A percentile compares a stretch with the other conserved stretches of the same genome.
phyloP scores from a whole-genome alignment of 1,284 basidiomycete species.

The Trichosporon inkin region DNA sequence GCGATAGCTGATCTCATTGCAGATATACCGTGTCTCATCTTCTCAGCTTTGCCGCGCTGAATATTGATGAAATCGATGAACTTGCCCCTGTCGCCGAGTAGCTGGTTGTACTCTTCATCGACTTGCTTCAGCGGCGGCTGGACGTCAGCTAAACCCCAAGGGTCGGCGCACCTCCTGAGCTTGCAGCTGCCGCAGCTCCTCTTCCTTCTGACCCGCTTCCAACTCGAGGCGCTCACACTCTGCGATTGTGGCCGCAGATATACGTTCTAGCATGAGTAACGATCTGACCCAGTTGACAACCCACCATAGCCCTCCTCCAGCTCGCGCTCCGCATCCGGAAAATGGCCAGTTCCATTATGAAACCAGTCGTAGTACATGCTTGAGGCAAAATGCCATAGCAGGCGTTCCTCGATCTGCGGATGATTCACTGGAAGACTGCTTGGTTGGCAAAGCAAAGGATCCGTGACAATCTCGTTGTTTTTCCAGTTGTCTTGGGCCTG shows the following conservation, averaged over 20 bases:
- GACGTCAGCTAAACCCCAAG: neutral
- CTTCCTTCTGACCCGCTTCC: conserved; percentile 27
- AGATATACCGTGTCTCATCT: conserved; percentile 39
- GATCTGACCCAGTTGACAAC: conserved; percentile 8
- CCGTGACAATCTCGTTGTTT: conserved; percentile 66
- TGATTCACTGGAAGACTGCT: conserved; percentile 40
- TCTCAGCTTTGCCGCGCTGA: conserved; percentile 44
- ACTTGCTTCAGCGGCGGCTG: conserved; percentile 42
- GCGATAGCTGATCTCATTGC: conserved; percentile 30
- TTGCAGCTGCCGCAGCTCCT: conserved; percentile 40
- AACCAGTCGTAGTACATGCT: conserved; percentile 66
- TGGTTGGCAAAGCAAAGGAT: conserved; percentile 57
- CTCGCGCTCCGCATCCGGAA: conserved; percentile 62
- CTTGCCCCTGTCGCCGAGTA: conserved; percentile 47
- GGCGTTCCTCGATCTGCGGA: conserved; percentile 58
- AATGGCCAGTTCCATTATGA: conserved; percentile 65
- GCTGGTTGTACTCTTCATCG: conserved; percentile 44
- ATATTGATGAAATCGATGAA: conserved; percentile 46
- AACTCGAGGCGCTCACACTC: conserved; percentile 39
- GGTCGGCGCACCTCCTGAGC: conserved; percentile 39
- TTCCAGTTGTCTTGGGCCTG: conserved; percentile 54
- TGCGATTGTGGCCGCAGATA: conserved; percentile 31
- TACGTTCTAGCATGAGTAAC: conserved; percentile 27
- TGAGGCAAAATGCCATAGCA: conserved; percentile 69
- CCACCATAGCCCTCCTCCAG: conserved; percentile 69